A percentile compares a stretch with the other conserved stretches of the same genome.
These are phyloP conservation scores for Termitomyces sp. DNA, from an alignment of 768 basidiomycete species.

Conservation along the genomic window DNA sequence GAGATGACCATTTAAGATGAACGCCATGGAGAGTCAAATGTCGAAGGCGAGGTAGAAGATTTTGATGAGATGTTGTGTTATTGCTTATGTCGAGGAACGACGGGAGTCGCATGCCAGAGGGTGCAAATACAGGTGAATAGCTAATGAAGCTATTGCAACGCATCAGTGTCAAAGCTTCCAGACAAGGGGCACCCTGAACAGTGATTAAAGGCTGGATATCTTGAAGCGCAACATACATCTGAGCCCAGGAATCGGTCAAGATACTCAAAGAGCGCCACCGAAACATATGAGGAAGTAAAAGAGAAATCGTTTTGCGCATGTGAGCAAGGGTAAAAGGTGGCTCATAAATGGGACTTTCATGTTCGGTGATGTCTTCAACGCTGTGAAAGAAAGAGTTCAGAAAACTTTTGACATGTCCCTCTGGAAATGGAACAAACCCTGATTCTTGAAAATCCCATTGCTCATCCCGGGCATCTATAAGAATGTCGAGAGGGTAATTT, in stretches of 20 bases:
- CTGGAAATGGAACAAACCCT: constrained; percentile 30
- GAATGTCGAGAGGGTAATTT: constrained; percentile 45
- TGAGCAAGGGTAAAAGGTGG: constrained; percentile 36
- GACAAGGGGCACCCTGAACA: constrained; percentile 30
- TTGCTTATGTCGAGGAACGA: constrained; percentile 26
- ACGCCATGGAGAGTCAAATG: constrained; percentile 50
- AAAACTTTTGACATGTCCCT: neutral
- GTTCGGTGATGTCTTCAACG: constrained; percentile 16
- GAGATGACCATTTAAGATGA: constrained; percentile 47
- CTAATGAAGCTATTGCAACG: constrained; percentile 55
- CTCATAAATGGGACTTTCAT: constrained; percentile 20
- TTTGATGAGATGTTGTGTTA: constrained; percentile 9
- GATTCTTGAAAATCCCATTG: constrained; percentile 53
- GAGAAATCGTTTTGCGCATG: constrained; percentile 38
- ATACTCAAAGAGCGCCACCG: constrained; percentile 52
- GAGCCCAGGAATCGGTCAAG: constrained; percentile 52
- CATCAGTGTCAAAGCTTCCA: constrained; percentile 51
- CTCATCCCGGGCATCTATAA: constrained; percentile 53
- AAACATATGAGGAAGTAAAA: constrained; percentile 45
- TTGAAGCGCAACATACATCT: constrained; percentile 47
- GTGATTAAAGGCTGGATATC: constrained; percentile 34
- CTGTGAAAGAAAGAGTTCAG: constrained; percentile 15
- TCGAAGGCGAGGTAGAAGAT: constrained; percentile 39
- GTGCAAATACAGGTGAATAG: constrained; percentile 39
- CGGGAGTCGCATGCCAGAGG: constrained; percentile 29